Evolutionary conservation across 106 monocot species (phyloP).

Genomic region (Chionographis japonica): DNA sequence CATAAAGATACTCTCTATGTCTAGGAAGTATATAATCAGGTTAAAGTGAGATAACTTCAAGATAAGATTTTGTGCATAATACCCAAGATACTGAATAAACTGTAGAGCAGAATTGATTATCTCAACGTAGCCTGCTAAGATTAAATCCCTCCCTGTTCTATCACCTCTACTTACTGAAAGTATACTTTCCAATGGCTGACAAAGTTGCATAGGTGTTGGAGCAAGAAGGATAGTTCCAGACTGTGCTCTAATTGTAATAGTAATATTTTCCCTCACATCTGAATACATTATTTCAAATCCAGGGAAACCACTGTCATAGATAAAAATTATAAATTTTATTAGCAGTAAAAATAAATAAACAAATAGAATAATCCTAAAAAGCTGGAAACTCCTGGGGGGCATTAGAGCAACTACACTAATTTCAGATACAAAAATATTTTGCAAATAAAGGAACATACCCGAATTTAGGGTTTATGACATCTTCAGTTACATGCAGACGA

Average conservation of each 20-base stretch:
- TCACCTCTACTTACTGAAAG: conserved; percentile 44
- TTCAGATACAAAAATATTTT: neutral
- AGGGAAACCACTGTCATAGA: conserved; percentile 59
- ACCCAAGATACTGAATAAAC: conserved; percentile 81
- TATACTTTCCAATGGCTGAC: conserved; percentile 25
- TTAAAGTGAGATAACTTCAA: neutral
- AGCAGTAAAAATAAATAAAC: neutral
- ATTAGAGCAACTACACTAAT: too few species aligned
- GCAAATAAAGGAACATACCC: conserved; percentile 43
- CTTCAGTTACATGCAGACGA: conserved; percentile 58
- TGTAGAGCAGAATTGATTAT: conserved; percentile 63
- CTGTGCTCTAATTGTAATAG: conserved; percentile 58
- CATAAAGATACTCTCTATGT: too few species aligned
- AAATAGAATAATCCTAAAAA: neutral
- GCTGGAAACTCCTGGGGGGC: too few species aligned
- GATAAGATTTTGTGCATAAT: conserved; percentile 14
- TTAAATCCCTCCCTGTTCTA: conserved; percentile 42
- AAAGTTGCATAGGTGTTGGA: conserved; percentile 53
- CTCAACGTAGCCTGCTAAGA: conserved; percentile 49
- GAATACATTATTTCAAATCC: conserved; percentile 79
- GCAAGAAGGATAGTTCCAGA: conserved; percentile 68
- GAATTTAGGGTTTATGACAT: conserved; percentile 64
- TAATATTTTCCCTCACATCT: conserved; percentile 56
- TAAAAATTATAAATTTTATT: neutral
- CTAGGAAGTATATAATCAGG: too few species aligned